Evolutionary conservation across 257 asterid species (phyloP), one percentile per base, ranked within the genome.

Genomic region (Leptodermis oblonga): DNA sequence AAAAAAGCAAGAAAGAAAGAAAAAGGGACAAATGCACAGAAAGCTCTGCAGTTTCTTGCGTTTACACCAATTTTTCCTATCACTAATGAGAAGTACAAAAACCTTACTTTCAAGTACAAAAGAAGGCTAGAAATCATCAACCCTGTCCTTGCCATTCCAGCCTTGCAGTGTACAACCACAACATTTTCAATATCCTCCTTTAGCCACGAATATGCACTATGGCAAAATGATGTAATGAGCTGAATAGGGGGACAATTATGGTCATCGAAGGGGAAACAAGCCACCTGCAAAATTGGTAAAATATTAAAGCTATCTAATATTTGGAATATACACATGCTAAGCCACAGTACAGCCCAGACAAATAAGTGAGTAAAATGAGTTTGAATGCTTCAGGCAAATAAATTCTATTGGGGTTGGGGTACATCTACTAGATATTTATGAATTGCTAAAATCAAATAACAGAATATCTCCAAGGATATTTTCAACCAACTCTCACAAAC

Each of bases 101-200:
- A 41, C 20, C 36, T 63, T 48, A 58, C 62, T 76, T 94, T 94
- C 76, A 94, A 81, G 82, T 79, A 91, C 72, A 91, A 79, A 73
- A 94, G 96, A 81, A 94, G 98, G 81, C 99, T 89, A 56, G 99
- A 94, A 71, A 94, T 94, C 99, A 94, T 94, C 85, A 94, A 85
- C 46, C 99, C 99, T 33, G 98, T 91, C 85, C 99, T 87, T 62
- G 97, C 99, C 99, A 94, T 94, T 78, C 99, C 99, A 61, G 97
- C 99, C 82, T 94, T 94, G 81, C 99, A 94, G 79, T 94, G 99
- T 75, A 94, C 99, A 33, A 94, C 99, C 68, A 94, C 98, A 18
- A 91, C 97, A 82, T 94, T 91, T 78, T 94, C 98, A 76, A 94
- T 94, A 80, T 94, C 99, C 78, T 91, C 92, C 88, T 94, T 94